Base-by-base conservation (phyloP, 352 stramenopile genomes). In the Globisporangium nagaii region DNA sequence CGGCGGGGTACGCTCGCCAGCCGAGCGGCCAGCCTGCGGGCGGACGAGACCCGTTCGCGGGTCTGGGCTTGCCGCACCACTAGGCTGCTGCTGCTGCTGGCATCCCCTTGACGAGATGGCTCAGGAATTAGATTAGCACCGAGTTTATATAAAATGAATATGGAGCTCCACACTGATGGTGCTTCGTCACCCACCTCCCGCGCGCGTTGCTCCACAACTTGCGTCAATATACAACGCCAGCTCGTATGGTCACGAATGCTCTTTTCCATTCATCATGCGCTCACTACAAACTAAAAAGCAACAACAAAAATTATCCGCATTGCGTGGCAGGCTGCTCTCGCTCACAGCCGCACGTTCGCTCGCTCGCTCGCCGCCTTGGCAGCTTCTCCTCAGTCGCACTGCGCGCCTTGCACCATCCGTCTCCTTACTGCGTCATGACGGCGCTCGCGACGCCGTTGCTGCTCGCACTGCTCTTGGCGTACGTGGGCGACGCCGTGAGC, bases 31-130 rank as follows among this genome's bases (percentile, higher is more conserved):
- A 49, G 5, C 51, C 54, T 17, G 35, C 58, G 3, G 68, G 63
- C 35, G 40, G 63, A 41, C 70, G 79, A 48, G 83, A 93, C 48
- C 83, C 83, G 36, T 93, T 93, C 63, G 79, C 83, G 6, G 83
- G 83, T 9, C 60, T 90, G 20, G 83, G 79, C n/a, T 53, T 88
- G 52, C 78, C 78, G 4, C 62, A 75, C 50, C 63, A 80, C 44
- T 63, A n/a, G 60, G n/a, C n/a, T n/a, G n/a, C n/a, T n/a, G n/a
- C n/a, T n/a, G n/a, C n/a, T 17, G 8, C 41, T 7, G 36, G 15
- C 17, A 36, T 35, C 13, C 24, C n/a, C n/a, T n/a, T n/a, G n/a
- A n/a, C n/a, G n/a, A 47, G 24, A 34, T 30, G 20, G 7, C 22
- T 10, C 13, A 20, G 34, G 2, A 39, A 39, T 19, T 39, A 39